phyloP scores from a whole-genome alignment of 164 flowering plant species.

The Dillenia suffruticosa region DNA sequence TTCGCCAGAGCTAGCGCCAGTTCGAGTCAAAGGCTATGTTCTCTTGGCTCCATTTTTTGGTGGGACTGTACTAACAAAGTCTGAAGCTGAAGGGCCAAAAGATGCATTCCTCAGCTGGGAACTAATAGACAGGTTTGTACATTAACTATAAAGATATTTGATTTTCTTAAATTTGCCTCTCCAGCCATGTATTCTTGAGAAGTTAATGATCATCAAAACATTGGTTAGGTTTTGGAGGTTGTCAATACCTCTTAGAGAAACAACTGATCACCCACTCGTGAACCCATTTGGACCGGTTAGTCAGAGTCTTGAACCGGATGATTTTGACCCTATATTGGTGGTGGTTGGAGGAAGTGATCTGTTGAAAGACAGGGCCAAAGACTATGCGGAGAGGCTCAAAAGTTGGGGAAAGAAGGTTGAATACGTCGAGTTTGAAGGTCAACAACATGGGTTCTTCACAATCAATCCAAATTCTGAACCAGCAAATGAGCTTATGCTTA shows the following conservation, averaged over 20 bases:
- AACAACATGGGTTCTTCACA: slow-evolving; percentile 74
- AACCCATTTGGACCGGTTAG: slow-evolving; percentile 67
- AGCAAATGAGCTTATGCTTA: slow-evolving; percentile 34
- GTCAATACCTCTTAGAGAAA: slow-evolving; percentile 53
- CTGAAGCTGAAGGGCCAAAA: slow-evolving; percentile 59
- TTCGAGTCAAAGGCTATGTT: slow-evolving; percentile 59
- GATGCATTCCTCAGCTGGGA: slow-evolving; percentile 61
- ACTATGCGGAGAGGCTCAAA: slow-evolving; percentile 42
- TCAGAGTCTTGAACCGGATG: slow-evolving; percentile 28
- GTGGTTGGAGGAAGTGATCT: slow-evolving; percentile 54
- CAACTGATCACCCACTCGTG: slow-evolving; percentile 57
- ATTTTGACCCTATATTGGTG: slow-evolving; percentile 58
- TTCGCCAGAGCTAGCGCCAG: slow-evolving; percentile 47
- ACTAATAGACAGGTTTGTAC: slow-evolving; percentile 51
- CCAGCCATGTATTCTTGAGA: too few relatives aligned
- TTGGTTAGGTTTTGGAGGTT: slow-evolving; percentile 68
- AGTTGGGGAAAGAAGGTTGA: slow-evolving; percentile 54
- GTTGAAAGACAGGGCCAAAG: slow-evolving; percentile 49
- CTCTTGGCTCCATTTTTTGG: slow-evolving; percentile 69
- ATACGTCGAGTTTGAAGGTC: slow-evolving; percentile 57
- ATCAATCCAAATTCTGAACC: slow-evolving; percentile 43
- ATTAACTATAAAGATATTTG: too few relatives aligned
- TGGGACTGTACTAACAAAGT: slow-evolving; percentile 44
- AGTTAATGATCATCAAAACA: too few relatives aligned
- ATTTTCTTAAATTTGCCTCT: too few relatives aligned